Percentiles rank a stretch among this genome's conserved stretches.
phyloP scores from a whole-genome alignment of 2,329 filamentous ascomycete species.

The Davidsoniella eucalypti region DNA sequence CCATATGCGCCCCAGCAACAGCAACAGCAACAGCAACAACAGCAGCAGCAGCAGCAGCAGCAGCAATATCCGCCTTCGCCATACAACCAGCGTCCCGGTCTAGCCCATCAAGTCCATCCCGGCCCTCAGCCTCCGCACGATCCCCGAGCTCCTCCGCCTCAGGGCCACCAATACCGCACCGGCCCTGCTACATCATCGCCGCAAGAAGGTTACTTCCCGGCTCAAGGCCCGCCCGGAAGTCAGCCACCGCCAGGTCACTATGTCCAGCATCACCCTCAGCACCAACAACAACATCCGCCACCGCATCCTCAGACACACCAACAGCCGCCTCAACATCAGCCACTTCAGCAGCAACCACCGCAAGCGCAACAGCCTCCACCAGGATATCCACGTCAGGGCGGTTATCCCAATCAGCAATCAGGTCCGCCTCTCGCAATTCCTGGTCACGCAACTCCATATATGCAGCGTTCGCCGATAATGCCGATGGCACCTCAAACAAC shows the following conservation, averaged over 20 bases:
- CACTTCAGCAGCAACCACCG: constrained; percentile 17
- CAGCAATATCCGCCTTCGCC: constrained; percentile 7
- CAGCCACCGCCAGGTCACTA: background rate
- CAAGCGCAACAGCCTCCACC: constrained; percentile 24
- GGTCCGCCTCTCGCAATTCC: constrained; percentile 33
- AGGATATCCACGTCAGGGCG: constrained; percentile 22
- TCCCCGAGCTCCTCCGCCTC: background rate
- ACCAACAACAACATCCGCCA: constrained; percentile 18
- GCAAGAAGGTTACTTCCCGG: background rate
- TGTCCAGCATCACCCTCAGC: constrained; percentile 14
- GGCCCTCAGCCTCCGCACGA: background rate
- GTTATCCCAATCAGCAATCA: constrained; percentile 25
- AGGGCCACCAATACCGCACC: background rate
- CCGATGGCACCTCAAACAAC: background rate
- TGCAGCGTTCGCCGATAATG: constrained; percentile 5
- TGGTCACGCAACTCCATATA: constrained; percentile 17
- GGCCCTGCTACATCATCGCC: background rate
- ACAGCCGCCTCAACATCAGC: constrained; percentile 16
- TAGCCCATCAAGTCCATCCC: constrained; percentile 1
- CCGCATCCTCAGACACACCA: constrained; percentile 20
- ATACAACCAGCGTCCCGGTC: constrained; percentile 4
- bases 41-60: constrained; percentile 16
- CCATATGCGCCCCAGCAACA: constrained; percentile 17
- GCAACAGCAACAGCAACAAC: constrained; percentile 11
- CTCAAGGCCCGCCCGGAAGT: background rate